These are phyloP conservation scores for Pilasporangium apinafurcum DNA, from an alignment of 352 stramenopile genomes.

Conservation along the genomic window DNA sequence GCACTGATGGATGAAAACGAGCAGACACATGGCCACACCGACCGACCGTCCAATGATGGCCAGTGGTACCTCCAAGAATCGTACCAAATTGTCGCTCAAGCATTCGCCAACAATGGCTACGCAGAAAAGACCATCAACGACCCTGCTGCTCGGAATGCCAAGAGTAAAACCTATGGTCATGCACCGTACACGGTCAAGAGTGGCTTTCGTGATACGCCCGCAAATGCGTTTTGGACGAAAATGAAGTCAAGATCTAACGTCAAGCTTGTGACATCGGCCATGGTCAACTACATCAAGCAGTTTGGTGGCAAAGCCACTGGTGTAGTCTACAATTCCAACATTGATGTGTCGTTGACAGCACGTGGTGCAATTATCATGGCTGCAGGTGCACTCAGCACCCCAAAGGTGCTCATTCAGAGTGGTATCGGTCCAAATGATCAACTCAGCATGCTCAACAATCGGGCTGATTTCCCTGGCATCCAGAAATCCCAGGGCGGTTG, in stretches of 20 bases:
- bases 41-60: constrained; percentile 37
- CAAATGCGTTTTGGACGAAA: constrained; percentile 36
- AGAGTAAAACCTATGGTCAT: constrained; percentile 50
- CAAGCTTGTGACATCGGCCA: constrained; percentile 35
- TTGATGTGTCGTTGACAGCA: constrained; percentile 21
- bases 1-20: constrained; percentile 50
- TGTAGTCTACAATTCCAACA: constrained; percentile 40
- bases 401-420: constrained; percentile 77
- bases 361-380: constrained; percentile 68
- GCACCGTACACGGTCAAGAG: constrained; percentile 48
- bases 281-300: constrained; percentile 46
- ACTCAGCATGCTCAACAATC: constrained; percentile 31
- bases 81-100: constrained; percentile 34
- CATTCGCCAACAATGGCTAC: constrained; percentile 29
- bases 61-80: constrained; percentile 46
- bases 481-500: constrained; percentile 4
- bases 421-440: constrained; percentile 64
- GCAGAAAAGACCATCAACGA: constrained; percentile 41
- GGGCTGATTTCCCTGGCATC: constrained; percentile 40
- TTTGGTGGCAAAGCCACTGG: constrained; percentile 25
- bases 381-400: constrained; percentile 56
- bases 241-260: constrained; percentile 49
- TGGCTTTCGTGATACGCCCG: constrained; percentile 40
- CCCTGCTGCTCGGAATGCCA: constrained; percentile 34
- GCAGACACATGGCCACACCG: constrained; percentile 30